Evolutionary conservation across 2,329 filamentous ascomycete genomes (phyloP).

Genomic region (Ophiostoma sp.): DNA sequence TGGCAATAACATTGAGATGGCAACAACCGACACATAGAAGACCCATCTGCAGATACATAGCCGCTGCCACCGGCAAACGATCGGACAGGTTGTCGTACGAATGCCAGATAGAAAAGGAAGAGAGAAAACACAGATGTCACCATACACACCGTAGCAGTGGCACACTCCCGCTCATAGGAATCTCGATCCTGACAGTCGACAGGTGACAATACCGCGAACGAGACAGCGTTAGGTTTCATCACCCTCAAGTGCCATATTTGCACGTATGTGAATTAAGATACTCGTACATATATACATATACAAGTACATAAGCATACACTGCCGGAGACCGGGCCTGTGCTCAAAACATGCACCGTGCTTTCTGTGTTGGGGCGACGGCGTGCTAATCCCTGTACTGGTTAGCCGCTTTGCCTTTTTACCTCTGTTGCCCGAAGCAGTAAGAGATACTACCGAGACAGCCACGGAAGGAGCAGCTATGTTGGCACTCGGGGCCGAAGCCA

Average conservation of each 20-base stretch:
- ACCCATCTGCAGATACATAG: too few species aligned
- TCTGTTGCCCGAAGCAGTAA: too few species aligned
- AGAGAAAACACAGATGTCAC: neutral
- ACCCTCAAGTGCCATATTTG: neutral
- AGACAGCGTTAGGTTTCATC: neutral
- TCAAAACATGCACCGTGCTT: constrained; percentile 4
- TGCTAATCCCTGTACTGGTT: neutral
- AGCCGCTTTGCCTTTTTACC: constrained; percentile 11
- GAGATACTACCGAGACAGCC: neutral
- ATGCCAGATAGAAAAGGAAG: neutral
- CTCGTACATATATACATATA: neutral
- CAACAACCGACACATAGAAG: too few species aligned
- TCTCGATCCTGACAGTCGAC: constrained; percentile 14
- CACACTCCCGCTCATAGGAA: neutral
- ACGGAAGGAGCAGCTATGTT: neutral
- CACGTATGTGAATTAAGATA: neutral
- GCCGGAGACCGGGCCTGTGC: constrained; percentile 6
- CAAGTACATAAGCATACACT: neutral
- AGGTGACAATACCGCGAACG: neutral
- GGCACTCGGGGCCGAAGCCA: neutral
- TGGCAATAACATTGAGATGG: too few species aligned
- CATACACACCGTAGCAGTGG: constrained; percentile 2
- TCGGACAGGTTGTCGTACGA: too few species aligned
- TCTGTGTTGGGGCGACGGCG: neutral
- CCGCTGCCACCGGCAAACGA: too few species aligned